A percentile compares a stretch with the other conserved stretches of the same genome.
These are phyloP conservation scores for Xerocomus amazonicus DNA, from an alignment of 1,284 basidiomycete genomes.

Conservation along the genomic window DNA sequence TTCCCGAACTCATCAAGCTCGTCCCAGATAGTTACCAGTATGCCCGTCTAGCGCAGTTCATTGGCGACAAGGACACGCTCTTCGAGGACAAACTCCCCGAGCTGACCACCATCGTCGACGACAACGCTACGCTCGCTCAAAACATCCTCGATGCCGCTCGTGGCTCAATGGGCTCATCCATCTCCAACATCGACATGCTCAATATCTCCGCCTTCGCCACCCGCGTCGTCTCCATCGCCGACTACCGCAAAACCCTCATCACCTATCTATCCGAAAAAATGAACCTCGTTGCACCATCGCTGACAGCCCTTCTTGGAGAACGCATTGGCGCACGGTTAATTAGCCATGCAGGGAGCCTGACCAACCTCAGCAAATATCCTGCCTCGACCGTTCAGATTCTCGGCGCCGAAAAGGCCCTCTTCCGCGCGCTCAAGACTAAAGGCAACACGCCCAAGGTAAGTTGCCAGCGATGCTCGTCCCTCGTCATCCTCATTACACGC, in stretches of 20 bases:
- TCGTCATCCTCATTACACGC: no score
- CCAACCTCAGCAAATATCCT: conserved; percentile 97
- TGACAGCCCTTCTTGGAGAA: conserved; percentile 93
- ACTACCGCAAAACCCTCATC: conserved; percentile 91
- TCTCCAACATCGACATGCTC: conserved; percentile 92
- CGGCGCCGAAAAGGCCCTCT: conserved; percentile 97
- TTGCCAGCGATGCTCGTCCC: no score
- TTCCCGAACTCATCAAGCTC: conserved; percentile 94
- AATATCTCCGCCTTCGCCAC: conserved; percentile 94
- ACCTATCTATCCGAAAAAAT: conserved; percentile 95
- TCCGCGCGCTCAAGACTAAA: conserved; percentile 98
- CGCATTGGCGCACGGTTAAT: conserved; percentile 94
- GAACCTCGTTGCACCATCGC: conserved; percentile 94
- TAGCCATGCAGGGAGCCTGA: conserved; percentile 96
- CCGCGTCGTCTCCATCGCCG: conserved; percentile 87
- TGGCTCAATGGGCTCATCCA: conserved; percentile 92
- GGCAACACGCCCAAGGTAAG: conserved; percentile 96
- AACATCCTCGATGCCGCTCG: conserved; percentile 94
- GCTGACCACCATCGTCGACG: conserved; percentile 80
- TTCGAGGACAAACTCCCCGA: conserved; percentile 77
- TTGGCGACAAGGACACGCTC: conserved; percentile 85
- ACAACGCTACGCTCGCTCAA: conserved; percentile 85
- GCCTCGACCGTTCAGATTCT: conserved; percentile 98
- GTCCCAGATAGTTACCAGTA: conserved; percentile 97
- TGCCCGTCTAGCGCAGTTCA: conserved; percentile 83